Evolutionary conservation across 257 asterid species (phyloP).

Genomic region (Solanum tacnaense): DNA sequence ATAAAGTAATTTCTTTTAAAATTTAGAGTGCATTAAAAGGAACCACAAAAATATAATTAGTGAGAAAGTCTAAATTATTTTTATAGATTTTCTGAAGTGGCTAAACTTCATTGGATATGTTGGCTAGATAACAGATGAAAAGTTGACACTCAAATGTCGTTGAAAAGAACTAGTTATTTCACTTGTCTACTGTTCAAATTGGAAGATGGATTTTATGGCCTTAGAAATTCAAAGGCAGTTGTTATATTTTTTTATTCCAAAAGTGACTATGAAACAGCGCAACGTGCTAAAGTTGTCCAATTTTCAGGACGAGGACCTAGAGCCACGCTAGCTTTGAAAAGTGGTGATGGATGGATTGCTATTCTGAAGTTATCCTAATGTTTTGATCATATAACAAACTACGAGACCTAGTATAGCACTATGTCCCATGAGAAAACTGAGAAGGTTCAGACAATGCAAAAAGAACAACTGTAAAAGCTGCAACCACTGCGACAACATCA

Average conservation of each 20-base stretch:
- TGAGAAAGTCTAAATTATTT: background rate
- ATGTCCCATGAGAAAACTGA: too few species aligned
- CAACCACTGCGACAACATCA: too few species aligned
- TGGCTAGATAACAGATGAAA: constrained; percentile 56
- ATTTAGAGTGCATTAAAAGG: too few species aligned
- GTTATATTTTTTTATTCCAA: background rate
- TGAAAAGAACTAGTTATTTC: constrained; percentile 15
- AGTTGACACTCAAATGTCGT: constrained; percentile 11
- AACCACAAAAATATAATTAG: background rate
- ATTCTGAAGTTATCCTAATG: too few species aligned
- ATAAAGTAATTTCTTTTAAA: too few species aligned
- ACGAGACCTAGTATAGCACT: too few species aligned
- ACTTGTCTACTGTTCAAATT: constrained; percentile 39
- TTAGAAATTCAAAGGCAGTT: background rate
- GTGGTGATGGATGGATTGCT: constrained; percentile 1
- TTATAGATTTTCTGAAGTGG: constrained; percentile 30
- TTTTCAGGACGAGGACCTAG: background rate
- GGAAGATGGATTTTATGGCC: background rate
- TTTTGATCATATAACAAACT: too few species aligned
- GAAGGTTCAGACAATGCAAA: too few species aligned
- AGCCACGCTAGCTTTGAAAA: background rate
- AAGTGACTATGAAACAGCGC: background rate
- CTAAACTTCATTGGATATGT: constrained; percentile 26
- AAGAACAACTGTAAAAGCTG: too few species aligned
- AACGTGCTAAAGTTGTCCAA: background rate